Percentiles rank a stretch among this genome's conserved stretches.
phyloP scores from a whole-genome alignment of 345 rosid genomes.

The Mercurialis annua region DNA sequence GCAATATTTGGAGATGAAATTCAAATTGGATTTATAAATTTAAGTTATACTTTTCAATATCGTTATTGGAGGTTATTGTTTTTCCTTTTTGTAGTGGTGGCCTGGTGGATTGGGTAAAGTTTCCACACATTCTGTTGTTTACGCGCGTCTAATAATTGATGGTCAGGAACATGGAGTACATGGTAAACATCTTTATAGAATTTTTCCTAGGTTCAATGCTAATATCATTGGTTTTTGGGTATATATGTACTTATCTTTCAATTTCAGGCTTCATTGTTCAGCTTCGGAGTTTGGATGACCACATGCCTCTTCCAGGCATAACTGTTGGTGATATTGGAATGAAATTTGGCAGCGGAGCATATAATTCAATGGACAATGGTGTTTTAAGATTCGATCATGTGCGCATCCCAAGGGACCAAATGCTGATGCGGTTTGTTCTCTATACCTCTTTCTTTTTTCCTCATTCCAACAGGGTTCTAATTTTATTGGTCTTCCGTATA shows the following conservation, averaged over 20 bases:
- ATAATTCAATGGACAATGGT: slow-evolving; percentile 96
- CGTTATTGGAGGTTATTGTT: slow-evolving; percentile 9
- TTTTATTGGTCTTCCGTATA: background rate
- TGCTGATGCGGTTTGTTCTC: slow-evolving; percentile 80
- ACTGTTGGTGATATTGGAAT: slow-evolving; percentile 91
- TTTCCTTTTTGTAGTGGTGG: slow-evolving; percentile 75
- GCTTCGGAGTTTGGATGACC: slow-evolving; percentile 92
- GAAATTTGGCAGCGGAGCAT: slow-evolving; percentile 90
- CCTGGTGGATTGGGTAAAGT: slow-evolving; percentile 96
- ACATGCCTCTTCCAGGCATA: slow-evolving; percentile 91
- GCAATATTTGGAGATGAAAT: background rate
- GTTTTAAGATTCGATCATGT: slow-evolving; percentile 83
- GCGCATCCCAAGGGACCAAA: slow-evolving; percentile 89
- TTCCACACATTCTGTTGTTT: slow-evolving; percentile 89
- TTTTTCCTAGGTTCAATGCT: background rate
- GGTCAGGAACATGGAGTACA: slow-evolving; percentile 84
- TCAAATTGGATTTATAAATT: background rate
- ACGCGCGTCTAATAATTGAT: slow-evolving; percentile 78
- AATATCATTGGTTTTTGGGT: background rate
- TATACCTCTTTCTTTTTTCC: slow-evolving; percentile 10
- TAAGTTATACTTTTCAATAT: background rate
- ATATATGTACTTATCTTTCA: slow-evolving; percentile 19
- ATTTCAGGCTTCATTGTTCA: slow-evolving; percentile 90
- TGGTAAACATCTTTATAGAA: slow-evolving; percentile 45
- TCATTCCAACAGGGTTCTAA: background rate